A percentile compares a stretch with the other conserved stretches of the same genome.
Evolutionary conservation across 1,284 basidiomycete species (phyloP).

Genomic region (Gomphus bonarii): DNA sequence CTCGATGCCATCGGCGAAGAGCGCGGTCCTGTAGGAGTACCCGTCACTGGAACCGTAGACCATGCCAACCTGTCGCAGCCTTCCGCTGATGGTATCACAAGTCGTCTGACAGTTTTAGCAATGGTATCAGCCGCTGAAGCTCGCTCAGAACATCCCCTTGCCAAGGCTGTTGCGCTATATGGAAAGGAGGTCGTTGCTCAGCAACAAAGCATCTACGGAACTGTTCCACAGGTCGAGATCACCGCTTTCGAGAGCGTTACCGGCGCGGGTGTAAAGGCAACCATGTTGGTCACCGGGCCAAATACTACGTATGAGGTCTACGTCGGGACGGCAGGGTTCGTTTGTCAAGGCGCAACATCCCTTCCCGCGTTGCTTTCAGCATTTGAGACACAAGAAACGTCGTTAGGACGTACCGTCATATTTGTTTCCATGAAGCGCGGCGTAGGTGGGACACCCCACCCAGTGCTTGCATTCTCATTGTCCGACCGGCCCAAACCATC

Average conservation of each 20-base stretch:
- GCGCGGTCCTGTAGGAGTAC: background rate
- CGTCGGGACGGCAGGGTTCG: constrained; percentile 68
- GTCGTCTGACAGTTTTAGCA: constrained; percentile 56
- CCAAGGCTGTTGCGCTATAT: constrained; percentile 80
- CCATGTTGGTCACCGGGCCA: constrained; percentile 35
- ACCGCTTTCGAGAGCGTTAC: constrained; percentile 79
- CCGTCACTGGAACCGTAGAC: background rate
- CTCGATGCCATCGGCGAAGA: constrained; percentile 28
- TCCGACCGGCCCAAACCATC: constrained; percentile 80
- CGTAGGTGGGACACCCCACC: constrained; percentile 24
- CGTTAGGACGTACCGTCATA: constrained; percentile 73
- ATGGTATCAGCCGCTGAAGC: constrained; percentile 84
- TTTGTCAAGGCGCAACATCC: constrained; percentile 37
- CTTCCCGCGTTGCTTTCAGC: constrained; percentile 47
- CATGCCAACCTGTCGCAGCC: constrained; percentile 33
- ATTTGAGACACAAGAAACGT: constrained; percentile 62
- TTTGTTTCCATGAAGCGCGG: constrained; percentile 56
- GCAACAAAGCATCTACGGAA: constrained; percentile 21
- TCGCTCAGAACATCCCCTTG: constrained; percentile 92
- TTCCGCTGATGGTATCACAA: constrained; percentile 51
- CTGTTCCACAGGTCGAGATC: constrained; percentile 30
- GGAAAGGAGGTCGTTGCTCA: constrained; percentile 58
- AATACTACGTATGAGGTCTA: constrained; percentile 41
- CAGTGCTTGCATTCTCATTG: constrained; percentile 66
- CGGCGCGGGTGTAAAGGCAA: constrained; percentile 80